Base-by-base conservation (phyloP, 805 yeast genomes). In the Wickerhamia fluorescens region DNA sequence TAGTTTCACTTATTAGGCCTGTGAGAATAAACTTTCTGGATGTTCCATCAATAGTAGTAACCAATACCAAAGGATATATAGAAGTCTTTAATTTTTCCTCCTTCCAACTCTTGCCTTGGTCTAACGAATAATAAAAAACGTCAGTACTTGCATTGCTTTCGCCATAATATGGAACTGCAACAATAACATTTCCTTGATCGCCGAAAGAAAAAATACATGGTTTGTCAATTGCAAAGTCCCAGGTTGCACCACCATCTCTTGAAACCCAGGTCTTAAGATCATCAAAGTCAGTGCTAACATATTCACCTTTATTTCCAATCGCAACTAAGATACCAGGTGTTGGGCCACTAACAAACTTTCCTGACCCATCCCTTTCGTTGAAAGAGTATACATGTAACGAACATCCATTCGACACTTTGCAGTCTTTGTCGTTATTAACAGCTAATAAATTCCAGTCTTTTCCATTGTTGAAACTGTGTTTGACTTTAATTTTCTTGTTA, bases 171-270 rank as follows among this genome's bases (percentile, higher is more conserved):
- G 80, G 78, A n/a, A 73, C 51, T 2, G 84, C 80, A 2, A 80
- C 51, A 11, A 83, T 68, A 7, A 85, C 51, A 44, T 84, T 81
- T 19, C 95, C 95, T 34, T 71, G 73, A 51, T 85, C 94, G 26
- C 89, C 94, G 56, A 75, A 76, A 2, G 75, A 66, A 37, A 71
- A 73, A 3, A 63, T 36, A 21, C 72, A 61, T 3, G 83, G 71
- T 24, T 63, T 68, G 15, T 73, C 71, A 9, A 74, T 42, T 1
- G 75, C 70, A 31, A 59, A 48, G 16, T 55, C 52, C 95, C 95
- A 85, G 0, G 79, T 58, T n/a, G 63, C 45, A 16, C 95, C 95
- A 15, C 84, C 87, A 56, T 85, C 86, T 33, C 79, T 58, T 0
- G 94, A 80, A 6, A 83, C 47, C 47, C 62, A 86, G 1, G 92